Evolutionary conservation across 345 rosid species (phyloP).

Genomic region (Aurinia saxatilis): DNA sequence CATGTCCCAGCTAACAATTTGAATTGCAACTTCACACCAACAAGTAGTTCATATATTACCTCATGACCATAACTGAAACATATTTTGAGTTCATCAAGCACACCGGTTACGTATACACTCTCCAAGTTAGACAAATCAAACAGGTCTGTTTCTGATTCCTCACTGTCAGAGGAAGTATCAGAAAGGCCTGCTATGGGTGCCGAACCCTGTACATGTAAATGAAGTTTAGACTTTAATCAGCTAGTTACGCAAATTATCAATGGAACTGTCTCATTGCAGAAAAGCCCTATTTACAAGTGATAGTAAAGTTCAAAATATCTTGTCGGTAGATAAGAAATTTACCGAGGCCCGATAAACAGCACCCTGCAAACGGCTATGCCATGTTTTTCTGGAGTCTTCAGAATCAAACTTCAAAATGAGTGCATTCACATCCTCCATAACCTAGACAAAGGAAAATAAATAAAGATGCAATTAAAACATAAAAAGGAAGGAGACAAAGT

Average conservation of each 20-base stretch:
- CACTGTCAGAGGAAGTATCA: slow-evolving; percentile 80
- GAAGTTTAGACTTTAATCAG: neutral
- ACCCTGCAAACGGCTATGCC: slow-evolving; percentile 87
- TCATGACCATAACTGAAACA: slow-evolving; percentile 56
- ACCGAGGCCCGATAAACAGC: slow-evolving; percentile 91
- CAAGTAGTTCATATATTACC: slow-evolving; percentile 35
- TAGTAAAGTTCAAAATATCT: neutral
- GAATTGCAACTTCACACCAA: slow-evolving; percentile 13
- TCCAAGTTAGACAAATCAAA: slow-evolving; percentile 43
- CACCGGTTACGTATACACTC: slow-evolving; percentile 69
- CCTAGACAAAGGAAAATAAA: slow-evolving; percentile 32
- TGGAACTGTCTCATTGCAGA: slow-evolving; percentile 1
- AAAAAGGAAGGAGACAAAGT: neutral
- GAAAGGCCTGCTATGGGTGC: slow-evolving; percentile 78
- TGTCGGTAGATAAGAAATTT: slow-evolving; percentile 7
- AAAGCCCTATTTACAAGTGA: slow-evolving; percentile 1
- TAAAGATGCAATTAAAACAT: neutral
- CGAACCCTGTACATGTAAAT: slow-evolving; percentile 47
- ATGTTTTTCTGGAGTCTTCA: slow-evolving; percentile 58
- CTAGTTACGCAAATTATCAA: neutral
- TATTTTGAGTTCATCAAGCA: slow-evolving; percentile 86
- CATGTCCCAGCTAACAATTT: slow-evolving; percentile 20
- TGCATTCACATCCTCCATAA: slow-evolving; percentile 79
- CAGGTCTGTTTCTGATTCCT: slow-evolving; percentile 58
- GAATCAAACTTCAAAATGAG: slow-evolving; percentile 61